phyloP scores from a whole-genome alignment of 2,329 filamentous ascomycete species.

The Xylariaceae sp. region DNA sequence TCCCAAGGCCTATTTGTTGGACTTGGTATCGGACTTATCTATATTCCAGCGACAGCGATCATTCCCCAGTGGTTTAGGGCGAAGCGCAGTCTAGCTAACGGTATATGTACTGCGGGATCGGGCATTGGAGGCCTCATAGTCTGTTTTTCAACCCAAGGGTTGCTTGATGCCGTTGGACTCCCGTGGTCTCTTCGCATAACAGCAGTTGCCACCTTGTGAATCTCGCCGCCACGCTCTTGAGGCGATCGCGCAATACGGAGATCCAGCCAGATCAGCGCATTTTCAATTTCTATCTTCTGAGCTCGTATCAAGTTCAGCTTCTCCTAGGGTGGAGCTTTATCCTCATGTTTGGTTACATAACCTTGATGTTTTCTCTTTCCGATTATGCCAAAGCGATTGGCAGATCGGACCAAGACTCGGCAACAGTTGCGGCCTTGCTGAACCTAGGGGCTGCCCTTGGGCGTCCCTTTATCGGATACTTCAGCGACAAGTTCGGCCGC shows the following conservation, averaged over 20 bases:
- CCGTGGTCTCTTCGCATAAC: conserved; percentile 12
- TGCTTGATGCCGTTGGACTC: not conserved
- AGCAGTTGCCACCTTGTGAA: not conserved
- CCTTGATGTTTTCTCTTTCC: conserved; percentile 8
- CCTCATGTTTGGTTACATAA: conserved; percentile 18
- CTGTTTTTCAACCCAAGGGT: not conserved
- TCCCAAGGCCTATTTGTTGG: conserved; percentile 9
- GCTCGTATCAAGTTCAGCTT: not conserved
- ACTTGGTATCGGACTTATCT: conserved; percentile 5
- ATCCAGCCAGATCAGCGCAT: not conserved
- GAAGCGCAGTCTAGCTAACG: conserved; percentile 8
- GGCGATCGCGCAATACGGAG: not conserved
- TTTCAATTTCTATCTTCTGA: conserved; percentile 5
- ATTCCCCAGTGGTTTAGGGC: conserved; percentile 12
- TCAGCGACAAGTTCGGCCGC: conserved; percentile 5
- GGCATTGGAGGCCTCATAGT: conserved; percentile 5
- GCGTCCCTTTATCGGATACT: conserved; percentile 1
- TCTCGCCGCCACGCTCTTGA: not conserved
- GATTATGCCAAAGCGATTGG: conserved; percentile 6
- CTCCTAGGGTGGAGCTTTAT: conserved; percentile 6
- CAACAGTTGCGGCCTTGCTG: conserved; percentile 4
- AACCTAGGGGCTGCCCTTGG: conserved; percentile 9
- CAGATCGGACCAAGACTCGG: conserved; percentile 2
- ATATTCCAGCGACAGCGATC: conserved; percentile 5
- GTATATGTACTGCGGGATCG: conserved; percentile 11